These are phyloP conservation scores for Pseudogymnoascus pannorum DNA, from an alignment of 2,329 filamentous ascomycete genomes.

Conservation along the genomic window DNA sequence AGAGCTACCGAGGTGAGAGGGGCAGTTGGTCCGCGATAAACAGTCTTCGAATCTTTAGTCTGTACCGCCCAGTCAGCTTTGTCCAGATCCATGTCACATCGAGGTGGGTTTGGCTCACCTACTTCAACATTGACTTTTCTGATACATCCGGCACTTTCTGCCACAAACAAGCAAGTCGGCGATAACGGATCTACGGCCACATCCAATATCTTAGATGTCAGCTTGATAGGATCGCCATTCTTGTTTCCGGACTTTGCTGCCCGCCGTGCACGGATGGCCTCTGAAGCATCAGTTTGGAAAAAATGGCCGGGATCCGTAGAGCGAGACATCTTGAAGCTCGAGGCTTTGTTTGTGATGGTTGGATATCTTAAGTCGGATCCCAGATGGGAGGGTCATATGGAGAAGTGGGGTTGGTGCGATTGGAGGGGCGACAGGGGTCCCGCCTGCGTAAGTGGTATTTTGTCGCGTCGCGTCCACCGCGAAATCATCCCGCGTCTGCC, in stretches of 20 bases:
- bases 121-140: conserved; percentile 70
- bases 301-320: conserved; percentile 73
- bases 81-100: background rate
- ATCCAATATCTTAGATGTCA: conserved; percentile 82
- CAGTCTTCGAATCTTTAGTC: conserved; percentile 36
- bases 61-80: conserved; percentile 21
- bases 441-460: conserved; percentile 4
- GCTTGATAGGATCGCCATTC: conserved; percentile 69
- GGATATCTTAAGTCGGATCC: background rate
- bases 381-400: background rate
- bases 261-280: conserved; percentile 45
- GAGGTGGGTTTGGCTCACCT: conserved; percentile 36
- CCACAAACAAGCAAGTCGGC: conserved; percentile 59
- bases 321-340: conserved; percentile 47
- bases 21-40: conserved; percentile 67
- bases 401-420: conserved; percentile 4
- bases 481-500: conserved; percentile 8
- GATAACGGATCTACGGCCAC: conserved; percentile 60
- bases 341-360: background rate
- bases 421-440: conserved; percentile 16
- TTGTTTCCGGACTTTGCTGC: conserved; percentile 67
- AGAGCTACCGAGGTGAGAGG: conserved; percentile 73
- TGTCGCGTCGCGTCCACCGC: conserved; percentile 17
- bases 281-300: conserved; percentile 69
- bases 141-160: conserved; percentile 78